Conservation (phyloP, 371 early-diverging fungal genomes). For the Mucor irregularis region DNA sequence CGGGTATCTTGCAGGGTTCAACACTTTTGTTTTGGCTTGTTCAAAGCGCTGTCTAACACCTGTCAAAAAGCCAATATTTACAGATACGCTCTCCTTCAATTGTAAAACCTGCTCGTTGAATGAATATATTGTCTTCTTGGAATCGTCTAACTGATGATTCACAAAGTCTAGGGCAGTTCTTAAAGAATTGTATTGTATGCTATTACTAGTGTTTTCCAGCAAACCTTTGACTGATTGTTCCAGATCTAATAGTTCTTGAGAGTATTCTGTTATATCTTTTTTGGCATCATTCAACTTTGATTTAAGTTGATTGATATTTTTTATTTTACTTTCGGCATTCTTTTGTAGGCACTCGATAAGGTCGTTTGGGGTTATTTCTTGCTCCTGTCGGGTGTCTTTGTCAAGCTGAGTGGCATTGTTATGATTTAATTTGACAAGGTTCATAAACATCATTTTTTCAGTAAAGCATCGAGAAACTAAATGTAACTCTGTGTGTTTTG, state of each 20-base stretch:
- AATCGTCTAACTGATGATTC: neutral
- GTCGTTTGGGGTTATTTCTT: neutral
- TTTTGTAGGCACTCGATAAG: neutral
- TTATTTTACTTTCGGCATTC: neutral
- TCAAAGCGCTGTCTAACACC: conserved; percentile 6
- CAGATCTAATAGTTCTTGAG: neutral
- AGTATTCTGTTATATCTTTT: neutral
- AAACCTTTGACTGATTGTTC: neutral
- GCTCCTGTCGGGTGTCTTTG: neutral
- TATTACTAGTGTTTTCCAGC: neutral
- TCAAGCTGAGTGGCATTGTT: neutral
- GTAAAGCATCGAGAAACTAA: conserved; percentile 12
- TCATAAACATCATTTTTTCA: conserved; percentile 29
- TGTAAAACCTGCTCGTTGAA: neutral
- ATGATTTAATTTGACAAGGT: conserved; percentile 18
- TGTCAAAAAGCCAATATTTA: conserved; percentile 5
- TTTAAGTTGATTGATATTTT: neutral
- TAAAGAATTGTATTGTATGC: neutral
- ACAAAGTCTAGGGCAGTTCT: neutral
- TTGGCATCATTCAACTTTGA: neutral
- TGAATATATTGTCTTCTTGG: neutral
- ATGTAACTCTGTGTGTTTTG: conserved; percentile 1
- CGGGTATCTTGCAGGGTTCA: conserved; percentile 2
- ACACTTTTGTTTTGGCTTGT: neutral
- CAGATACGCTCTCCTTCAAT: conserved; percentile 1